phyloP scores from a whole-genome alignment of 2,329 filamentous ascomycete species.

The Triangularia setosa region DNA sequence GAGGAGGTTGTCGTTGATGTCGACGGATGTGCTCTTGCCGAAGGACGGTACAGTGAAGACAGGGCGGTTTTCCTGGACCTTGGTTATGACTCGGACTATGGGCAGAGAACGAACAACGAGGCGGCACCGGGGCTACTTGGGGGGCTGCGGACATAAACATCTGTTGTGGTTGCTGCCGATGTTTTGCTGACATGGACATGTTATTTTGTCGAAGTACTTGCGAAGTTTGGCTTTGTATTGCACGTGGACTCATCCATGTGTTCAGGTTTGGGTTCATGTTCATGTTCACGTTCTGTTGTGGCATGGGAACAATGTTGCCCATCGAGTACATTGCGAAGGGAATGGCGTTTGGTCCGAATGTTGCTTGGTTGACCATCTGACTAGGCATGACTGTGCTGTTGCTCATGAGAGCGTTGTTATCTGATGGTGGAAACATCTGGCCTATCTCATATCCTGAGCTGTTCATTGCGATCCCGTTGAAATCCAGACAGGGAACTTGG shows the following conservation, averaged over 20 bases:
- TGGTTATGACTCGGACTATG: background rate
- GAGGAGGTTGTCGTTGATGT: background rate
- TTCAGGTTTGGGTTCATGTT: background rate
- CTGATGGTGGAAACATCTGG: constrained; percentile 1
- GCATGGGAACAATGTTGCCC: constrained; percentile 13
- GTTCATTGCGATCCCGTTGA: constrained; percentile 12
- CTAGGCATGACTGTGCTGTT: background rate
- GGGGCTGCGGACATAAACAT: background rate
- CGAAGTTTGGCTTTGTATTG: background rate
- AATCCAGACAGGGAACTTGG: constrained; percentile 19
- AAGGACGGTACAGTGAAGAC: constrained; percentile 11
- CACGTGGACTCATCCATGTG: background rate
- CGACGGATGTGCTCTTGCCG: constrained; percentile 5
- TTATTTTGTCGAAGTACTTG: background rate
- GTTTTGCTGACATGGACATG: background rate
- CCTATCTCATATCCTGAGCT: constrained; percentile 5
- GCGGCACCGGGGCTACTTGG: background rate
- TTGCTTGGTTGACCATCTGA: background rate
- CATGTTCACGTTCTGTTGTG: background rate
- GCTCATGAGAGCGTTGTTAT: background rate
- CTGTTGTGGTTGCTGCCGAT: background rate
- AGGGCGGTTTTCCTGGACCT: background rate
- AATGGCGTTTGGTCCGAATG: constrained; percentile 8
- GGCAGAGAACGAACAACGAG: background rate
- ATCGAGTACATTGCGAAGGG: constrained; percentile 20